Evolutionary conservation across 805 yeast species (phyloP).

Genomic region (Saccharomycopsis sp.): DNA sequence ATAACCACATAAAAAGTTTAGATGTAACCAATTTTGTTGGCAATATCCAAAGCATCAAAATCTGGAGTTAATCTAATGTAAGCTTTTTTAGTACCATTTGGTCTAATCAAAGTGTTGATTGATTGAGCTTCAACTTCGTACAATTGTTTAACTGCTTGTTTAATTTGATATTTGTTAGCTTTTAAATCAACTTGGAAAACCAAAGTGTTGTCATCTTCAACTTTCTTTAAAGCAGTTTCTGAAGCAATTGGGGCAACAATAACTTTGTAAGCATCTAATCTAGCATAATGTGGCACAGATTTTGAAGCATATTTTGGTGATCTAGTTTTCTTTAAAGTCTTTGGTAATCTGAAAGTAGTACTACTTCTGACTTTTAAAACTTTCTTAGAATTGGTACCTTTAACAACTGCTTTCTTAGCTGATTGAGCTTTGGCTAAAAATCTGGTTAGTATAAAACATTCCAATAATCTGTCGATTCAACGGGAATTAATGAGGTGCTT

Average conservation of each 20-base stretch:
- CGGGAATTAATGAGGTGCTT: background rate
- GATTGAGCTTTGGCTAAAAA: slow-evolving; percentile 68
- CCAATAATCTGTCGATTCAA: background rate
- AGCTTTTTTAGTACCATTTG: slow-evolving; percentile 99
- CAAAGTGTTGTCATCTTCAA: slow-evolving; percentile 98
- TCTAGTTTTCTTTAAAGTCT: slow-evolving; percentile 91
- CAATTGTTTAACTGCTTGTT: slow-evolving; percentile 95
- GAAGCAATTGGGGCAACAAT: slow-evolving; percentile 93
- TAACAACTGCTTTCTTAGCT: slow-evolving; percentile 98
- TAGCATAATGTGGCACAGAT: slow-evolving; percentile 95
- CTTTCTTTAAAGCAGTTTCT: slow-evolving; percentile 99
- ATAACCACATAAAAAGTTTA: slow-evolving; percentile 38
- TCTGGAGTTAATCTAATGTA: slow-evolving; percentile 98
- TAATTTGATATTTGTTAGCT: slow-evolving; percentile 98
- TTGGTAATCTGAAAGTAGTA: slow-evolving; percentile 95
- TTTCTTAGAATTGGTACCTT: slow-evolving; percentile 92
- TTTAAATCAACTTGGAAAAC: slow-evolving; percentile 97
- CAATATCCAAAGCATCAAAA: slow-evolving; percentile 98
- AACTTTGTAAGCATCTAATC: slow-evolving; percentile 93
- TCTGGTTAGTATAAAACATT: background rate
- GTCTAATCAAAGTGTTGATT: slow-evolving; percentile 96
- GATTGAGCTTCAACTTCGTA: slow-evolving; percentile 91
- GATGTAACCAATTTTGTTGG: slow-evolving; percentile 99
- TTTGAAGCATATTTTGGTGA: slow-evolving; percentile 92
- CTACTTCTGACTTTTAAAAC: slow-evolving; percentile 88